A percentile compares a stretch with the other conserved stretches of the same genome.
These are phyloP conservation scores for Rhododendron simsii DNA, from an alignment of 148 eudicot species.

Conservation along the genomic window DNA sequence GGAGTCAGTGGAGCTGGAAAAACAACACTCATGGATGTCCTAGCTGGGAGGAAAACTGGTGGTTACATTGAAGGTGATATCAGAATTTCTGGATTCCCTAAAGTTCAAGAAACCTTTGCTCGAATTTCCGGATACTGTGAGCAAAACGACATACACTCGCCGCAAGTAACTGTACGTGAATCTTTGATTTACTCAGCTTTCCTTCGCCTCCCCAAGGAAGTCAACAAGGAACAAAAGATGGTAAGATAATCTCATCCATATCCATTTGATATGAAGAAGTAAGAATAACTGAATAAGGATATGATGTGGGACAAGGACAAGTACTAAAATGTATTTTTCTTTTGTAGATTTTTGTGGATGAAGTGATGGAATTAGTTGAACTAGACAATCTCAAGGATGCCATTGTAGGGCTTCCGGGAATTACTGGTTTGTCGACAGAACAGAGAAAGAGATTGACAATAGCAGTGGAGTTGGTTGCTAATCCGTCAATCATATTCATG, in stretches of 20 bases:
- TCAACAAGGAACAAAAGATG: conserved; percentile 30
- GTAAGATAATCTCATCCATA: conserved; percentile 13
- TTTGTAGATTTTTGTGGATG: conserved; percentile 59
- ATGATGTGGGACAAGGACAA: background rate
- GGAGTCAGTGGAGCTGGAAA: conserved; percentile 75
- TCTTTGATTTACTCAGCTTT: conserved; percentile 75
- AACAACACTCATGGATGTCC: conserved; percentile 81
- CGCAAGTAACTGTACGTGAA: conserved; percentile 71
- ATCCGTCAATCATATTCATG: conserved; percentile 68
- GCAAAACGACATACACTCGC: conserved; percentile 54
- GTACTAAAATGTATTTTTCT: background rate
- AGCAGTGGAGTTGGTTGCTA: conserved; percentile 70
- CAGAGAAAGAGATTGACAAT: conserved; percentile 67
- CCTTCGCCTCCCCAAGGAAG: conserved; percentile 60
- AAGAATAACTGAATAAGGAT: background rate
- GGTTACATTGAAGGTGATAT: conserved; percentile 58
- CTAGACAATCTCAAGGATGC: conserved; percentile 42
- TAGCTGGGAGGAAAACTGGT: conserved; percentile 76
- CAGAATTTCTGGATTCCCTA: conserved; percentile 62
- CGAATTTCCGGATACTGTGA: conserved; percentile 54
- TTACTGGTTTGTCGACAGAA: conserved; percentile 67
- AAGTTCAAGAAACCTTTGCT: conserved; percentile 68
- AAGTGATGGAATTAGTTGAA: conserved; percentile 80
- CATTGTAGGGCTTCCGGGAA: conserved; percentile 72
- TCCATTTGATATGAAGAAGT: background rate